Base-by-base conservation (phyloP, 2,329 filamentous ascomycete genomes). In the Clarireedia homoeocarpa region DNA sequence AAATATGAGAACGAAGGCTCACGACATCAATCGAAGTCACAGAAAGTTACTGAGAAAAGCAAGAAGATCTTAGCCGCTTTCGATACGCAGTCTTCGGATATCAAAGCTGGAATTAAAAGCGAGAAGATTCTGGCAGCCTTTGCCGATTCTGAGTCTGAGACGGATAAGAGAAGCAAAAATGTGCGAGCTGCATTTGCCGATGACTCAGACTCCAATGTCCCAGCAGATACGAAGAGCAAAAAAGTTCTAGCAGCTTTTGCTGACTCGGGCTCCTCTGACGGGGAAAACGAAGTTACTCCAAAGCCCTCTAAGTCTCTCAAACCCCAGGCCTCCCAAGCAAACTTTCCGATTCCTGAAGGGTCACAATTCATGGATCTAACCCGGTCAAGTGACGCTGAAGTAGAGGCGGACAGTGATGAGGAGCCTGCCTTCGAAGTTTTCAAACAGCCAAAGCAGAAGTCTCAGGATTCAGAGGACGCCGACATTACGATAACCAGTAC, bases 361-460 rank as follows among this genome's bases (percentile, higher is more conserved):
- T 70, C 70, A 0, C 72, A 74, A 48, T 64, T 75, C 4, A 50
- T 55, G 53, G 71, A 73, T 50, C 60, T 75, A 23, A 66, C 65
- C 1, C n/a, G 61, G 17, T 63, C 60, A 6, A 66, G 62, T 27
- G 63, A 66, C 54, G 26, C 47, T 23, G 64, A 66, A 7, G 46
- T 52, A 4, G 63, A 57, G 26, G 5, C 26, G 5, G 45, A 50
- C 14, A 52, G 38, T 12, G n/a, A 39, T 23, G 46, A 34, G 23
- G 17, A 48, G 26, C 36, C 30, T 9, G 17, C 24, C 12, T 52
- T 27, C 5, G 38, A 24, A 55, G 5, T 20, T 53, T 57, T 17
- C 47, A 34, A 17, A 54, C 9, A 15, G 53, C 57, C 20, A 49
- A 51, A 48, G 15, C 51, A 38, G 24, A 27, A 27, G 14, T 17